phyloP scores from a whole-genome alignment of 192 early-diverging fungal species.

The Coemansia sp. region DNA sequence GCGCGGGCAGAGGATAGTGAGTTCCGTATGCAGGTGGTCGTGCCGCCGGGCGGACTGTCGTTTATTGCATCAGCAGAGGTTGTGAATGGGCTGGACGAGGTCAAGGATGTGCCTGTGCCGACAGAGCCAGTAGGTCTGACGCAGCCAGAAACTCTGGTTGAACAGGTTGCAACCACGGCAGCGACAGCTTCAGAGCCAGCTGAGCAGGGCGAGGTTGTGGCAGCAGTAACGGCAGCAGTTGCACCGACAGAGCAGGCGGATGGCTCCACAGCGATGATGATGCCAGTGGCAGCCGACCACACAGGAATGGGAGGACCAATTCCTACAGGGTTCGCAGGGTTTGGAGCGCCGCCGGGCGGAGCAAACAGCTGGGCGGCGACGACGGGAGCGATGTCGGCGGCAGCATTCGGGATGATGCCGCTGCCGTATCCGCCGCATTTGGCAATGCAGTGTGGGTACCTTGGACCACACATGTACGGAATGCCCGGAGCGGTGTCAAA shows the following conservation, averaged over 20 bases:
- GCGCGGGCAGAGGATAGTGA: conserved; percentile 11
- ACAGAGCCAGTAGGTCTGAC: neutral
- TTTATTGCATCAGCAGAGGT: conserved; percentile 42
- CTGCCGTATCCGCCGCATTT: conserved; percentile 45
- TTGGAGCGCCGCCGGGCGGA: conserved; percentile 12
- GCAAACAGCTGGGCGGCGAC: conserved; percentile 18
- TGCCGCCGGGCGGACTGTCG: conserved; percentile 45
- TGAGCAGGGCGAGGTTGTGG: neutral
- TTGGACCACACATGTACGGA: conserved; percentile 49
- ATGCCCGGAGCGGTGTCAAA: conserved; percentile 20
- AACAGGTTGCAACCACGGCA: neutral
- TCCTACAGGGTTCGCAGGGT: conserved; percentile 23
- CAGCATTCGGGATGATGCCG: conserved; percentile 39
- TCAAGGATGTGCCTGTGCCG: conserved; percentile 9
- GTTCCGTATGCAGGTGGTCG: conserved; percentile 30
- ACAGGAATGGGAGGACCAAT: neutral
- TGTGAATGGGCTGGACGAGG: conserved; percentile 28
- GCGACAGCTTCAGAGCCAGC: neutral
- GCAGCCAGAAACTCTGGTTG: neutral
- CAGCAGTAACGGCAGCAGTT: neutral
- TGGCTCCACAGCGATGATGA: neutral
- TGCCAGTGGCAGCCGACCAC: conserved; percentile 25
- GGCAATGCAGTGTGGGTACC: conserved; percentile 45
- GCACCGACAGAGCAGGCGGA: neutral
- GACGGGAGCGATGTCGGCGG: conserved; percentile 1